Conservation (phyloP, 1,284 basidiomycete genomes). For the Peniophora sp. region DNA sequence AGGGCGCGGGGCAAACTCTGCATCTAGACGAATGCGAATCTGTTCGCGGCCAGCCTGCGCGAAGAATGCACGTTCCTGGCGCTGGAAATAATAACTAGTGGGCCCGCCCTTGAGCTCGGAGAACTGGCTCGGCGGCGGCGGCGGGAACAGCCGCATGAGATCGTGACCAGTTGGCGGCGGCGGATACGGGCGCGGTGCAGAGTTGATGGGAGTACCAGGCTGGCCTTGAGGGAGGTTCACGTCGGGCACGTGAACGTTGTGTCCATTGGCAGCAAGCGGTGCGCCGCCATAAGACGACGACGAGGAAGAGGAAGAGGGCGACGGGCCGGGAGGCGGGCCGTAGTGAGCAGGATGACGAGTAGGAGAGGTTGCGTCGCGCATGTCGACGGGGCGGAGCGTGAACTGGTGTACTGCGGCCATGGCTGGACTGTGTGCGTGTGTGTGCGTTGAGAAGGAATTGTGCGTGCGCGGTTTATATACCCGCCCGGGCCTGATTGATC, state of each 20-base stretch:
- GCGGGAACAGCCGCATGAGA: conserved; percentile 73
- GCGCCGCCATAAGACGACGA: no score
- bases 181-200: conserved; percentile 31
- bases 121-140: conserved; percentile 48
- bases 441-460: no score
- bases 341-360: background rate
- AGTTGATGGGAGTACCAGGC: background rate
- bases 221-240: no score
- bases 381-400: background rate
- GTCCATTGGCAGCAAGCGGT: no score
- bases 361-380: background rate
- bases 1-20: conserved; percentile 31
- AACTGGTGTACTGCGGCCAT: background rate
- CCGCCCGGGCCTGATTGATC: no score
- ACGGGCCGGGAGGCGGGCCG: conserved; percentile 1
- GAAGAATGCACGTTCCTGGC: conserved; percentile 69
- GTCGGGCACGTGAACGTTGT: no score
- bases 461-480: no score
- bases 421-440: background rate
- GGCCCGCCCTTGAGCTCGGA: conserved; percentile 46
- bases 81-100: conserved; percentile 61
- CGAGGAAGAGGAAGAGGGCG: no score
- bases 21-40: conserved; percentile 59
- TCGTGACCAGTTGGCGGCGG: conserved; percentile 71
- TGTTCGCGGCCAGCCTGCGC: conserved; percentile 68